These are phyloP conservation scores for Xylaria arbuscula DNA, from an alignment of 2,329 filamentous ascomycete species.

Conservation along the genomic window DNA sequence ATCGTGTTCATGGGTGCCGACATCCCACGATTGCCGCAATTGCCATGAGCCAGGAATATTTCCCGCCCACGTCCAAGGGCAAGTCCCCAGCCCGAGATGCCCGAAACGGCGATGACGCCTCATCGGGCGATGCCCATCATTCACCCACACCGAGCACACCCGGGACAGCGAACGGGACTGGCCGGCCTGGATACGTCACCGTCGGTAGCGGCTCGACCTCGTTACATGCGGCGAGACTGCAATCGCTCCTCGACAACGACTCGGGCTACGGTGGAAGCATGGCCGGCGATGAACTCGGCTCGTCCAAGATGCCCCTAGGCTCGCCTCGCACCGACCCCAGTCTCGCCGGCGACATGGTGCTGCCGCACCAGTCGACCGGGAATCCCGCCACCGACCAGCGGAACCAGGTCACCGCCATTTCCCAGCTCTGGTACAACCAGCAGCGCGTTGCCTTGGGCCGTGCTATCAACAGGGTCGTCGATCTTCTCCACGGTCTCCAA, in stretches of 20 bases:
- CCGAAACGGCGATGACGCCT: constrained; percentile 29
- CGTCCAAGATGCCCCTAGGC: constrained; percentile 48
- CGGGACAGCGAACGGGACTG: constrained; percentile 43
- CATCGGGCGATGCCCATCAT: constrained; percentile 10
- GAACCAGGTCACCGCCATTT: constrained; percentile 81
- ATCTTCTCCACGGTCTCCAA: constrained; percentile 84
- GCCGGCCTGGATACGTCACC: constrained; percentile 80
- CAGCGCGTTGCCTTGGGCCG: constrained; percentile 89
- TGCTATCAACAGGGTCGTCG: constrained; percentile 86
- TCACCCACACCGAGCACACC: constrained; percentile 38
- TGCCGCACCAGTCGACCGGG: constrained; percentile 55
- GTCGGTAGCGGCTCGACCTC: constrained; percentile 86
- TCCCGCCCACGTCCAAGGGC: constrained; percentile 49
- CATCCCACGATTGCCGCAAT: constrained; percentile 41
- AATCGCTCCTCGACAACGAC: constrained; percentile 84
- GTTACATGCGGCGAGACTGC: constrained; percentile 81
- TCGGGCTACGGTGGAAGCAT: constrained; percentile 92
- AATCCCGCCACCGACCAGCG: constrained; percentile 71
- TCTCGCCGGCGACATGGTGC: constrained; percentile 59
- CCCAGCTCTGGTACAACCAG: constrained; percentile 94
- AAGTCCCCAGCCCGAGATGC: constrained; percentile 57
- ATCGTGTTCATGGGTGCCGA: constrained; percentile 36
- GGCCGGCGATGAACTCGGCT: constrained; percentile 68
- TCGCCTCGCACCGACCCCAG: constrained; percentile 58
- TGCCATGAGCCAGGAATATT: constrained; percentile 71